phyloP scores from a whole-genome alignment of 2,329 filamentous ascomycete species.

The Trichoderma atrobrunneum region DNA sequence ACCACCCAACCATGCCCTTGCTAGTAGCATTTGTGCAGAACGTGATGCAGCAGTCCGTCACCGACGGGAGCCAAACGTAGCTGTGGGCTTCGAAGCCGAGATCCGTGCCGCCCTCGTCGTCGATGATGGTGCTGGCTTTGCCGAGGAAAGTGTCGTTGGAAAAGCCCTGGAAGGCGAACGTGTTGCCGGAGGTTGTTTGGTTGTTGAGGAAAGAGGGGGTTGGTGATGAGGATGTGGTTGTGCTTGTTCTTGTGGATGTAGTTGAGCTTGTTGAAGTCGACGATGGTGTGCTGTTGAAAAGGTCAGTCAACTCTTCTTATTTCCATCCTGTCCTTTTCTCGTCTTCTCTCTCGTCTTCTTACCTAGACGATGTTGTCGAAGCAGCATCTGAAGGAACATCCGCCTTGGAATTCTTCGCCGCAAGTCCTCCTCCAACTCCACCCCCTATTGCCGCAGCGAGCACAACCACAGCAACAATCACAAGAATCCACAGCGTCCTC shows the following conservation, averaged over 20 bases:
- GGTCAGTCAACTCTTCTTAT: background rate
- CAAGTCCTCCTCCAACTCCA: conserved; percentile 22
- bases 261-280: background rate
- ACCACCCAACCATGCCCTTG: conserved; percentile 25
- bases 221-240: background rate
- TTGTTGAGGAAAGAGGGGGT: conserved; percentile 26
- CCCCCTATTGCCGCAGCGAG: conserved; percentile 22
- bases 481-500: conserved; percentile 21
- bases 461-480: conserved; percentile 19
- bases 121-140: conserved; percentile 24
- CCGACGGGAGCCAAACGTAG: conserved; percentile 25
- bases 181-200: conserved; percentile 20
- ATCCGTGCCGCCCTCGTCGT: conserved; percentile 27
- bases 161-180: conserved; percentile 35
- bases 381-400: background rate
- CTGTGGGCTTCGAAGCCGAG: conserved; percentile 23
- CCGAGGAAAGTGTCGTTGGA: conserved; percentile 27
- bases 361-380: background rate
- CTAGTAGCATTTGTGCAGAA: conserved; percentile 26
- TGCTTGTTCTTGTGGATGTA: background rate
- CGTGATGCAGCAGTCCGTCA: conserved; percentile 26
- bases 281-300: background rate
- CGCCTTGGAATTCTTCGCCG: conserved; percentile 16
- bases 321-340: background rate
- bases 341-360: background rate